Percentiles rank a stretch among this genome's conserved stretches.
phyloP scores from a whole-genome alignment of 1,284 basidiomycete genomes.

The Retiboletus fuscus region DNA sequence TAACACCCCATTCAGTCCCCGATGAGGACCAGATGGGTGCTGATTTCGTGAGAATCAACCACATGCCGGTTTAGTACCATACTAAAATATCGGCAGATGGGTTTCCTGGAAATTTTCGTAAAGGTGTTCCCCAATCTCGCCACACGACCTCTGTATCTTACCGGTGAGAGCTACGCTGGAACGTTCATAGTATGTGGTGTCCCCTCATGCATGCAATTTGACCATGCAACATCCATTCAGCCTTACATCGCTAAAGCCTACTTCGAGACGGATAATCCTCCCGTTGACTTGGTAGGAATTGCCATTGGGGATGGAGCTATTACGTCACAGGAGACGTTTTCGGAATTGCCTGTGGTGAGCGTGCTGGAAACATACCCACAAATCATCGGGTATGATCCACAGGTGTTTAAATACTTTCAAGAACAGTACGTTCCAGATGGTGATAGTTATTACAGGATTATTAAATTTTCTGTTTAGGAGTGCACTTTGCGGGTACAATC shows the following conservation, averaged over 20 bases:
- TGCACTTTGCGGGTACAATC: constrained; percentile 71
- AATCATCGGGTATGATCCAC: constrained; percentile 58
- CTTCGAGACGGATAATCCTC: constrained; percentile 68
- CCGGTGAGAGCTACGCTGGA: constrained; percentile 77
- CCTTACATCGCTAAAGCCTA: constrained; percentile 78
- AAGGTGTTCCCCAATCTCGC: constrained; percentile 74
- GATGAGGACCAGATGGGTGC: constrained; percentile 74
- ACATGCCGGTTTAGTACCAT: background rate
- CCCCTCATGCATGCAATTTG: background rate
- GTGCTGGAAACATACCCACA: constrained; percentile 69
- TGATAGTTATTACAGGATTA: background rate
- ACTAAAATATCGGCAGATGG: constrained; percentile 57
- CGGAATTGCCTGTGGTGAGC: constrained; percentile 64
- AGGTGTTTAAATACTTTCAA: constrained; percentile 74
- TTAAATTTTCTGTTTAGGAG: constrained; percentile 53
- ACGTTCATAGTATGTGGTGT: constrained; percentile 65
- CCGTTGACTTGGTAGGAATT: constrained; percentile 71
- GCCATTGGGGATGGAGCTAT: constrained; percentile 77
- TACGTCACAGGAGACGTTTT: constrained; percentile 58
- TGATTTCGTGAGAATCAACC: constrained; percentile 69
- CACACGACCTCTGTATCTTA: constrained; percentile 69
- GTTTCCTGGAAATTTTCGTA: constrained; percentile 72
- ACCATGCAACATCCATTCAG: constrained; percentile 48
- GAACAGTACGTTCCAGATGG: constrained; percentile 59
- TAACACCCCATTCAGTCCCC: constrained; percentile 53